Base-by-base conservation (phyloP, 495 filamentous ascomycete species). In the Aspergillus haitiensis region DNA sequence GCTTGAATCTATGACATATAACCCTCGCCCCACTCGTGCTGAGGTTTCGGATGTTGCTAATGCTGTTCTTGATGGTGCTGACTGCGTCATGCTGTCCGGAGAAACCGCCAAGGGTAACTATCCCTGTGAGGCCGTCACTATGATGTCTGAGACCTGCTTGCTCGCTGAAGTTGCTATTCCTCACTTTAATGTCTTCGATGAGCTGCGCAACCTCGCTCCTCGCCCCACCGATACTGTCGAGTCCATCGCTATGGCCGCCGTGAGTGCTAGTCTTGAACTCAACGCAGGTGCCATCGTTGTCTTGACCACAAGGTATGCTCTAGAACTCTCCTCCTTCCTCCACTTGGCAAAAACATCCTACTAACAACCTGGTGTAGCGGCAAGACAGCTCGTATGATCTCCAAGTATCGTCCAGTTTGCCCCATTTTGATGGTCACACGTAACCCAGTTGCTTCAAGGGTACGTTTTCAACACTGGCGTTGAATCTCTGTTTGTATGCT, bases 1-100 rank as follows among this genome's bases (percentile, higher is more conserved):
- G 88, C 83, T 98, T 61, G 94, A 98, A 84, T 96, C 91, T 65
- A 98, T 98, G 94, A 98, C 96, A 75, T 94, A 96, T 82, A 98
- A 98, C 79, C 94, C 94, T 61, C 91, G 94, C 56, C 94, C 94
- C 37, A 98, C 94, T 50, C 89, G 94, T 75, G 94, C 93, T 56
- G 94, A 98, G 81, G 95, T 98, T 69, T 95, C 90, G 64, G 94
- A 98, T 73, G 94, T 98, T 62, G 94, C 93, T 67, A 98, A 98
- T 74, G 94, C 94, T 57, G 93, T 98, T 56, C 87, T 96, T 37
- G 94, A 98, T 67, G 94, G 94, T 69, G 92, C 93, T 42, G 94
- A 98, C 81, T 98, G 94, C 81, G 94, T 98, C 76, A 98, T 98
- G 94, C 83, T 98, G 80, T 97, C 93, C 50, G 94, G 94, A 60